A percentile compares a stretch with the other conserved stretches of the same genome.
phyloP scores from a whole-genome alignment of 2,329 filamentous ascomycete genomes.

The Fusarium subglutinans region DNA sequence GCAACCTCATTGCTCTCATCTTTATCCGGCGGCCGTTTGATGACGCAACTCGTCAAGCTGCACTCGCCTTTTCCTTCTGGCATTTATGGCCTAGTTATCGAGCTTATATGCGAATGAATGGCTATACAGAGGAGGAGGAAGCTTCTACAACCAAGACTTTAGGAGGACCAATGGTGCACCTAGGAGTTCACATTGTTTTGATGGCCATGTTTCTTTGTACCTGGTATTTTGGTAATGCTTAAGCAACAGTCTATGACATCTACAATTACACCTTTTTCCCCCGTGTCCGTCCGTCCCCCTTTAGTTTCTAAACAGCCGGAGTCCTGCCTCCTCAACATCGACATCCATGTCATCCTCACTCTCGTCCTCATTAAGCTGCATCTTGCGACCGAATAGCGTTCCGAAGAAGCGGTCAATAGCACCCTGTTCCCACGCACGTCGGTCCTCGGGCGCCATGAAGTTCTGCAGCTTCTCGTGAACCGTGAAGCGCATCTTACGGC shows the following conservation, averaged over 20 bases:
- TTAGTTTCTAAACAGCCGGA: conserved; percentile 62
- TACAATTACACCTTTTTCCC: conserved; percentile 23
- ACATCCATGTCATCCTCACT: conserved; percentile 61
- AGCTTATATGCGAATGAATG: conserved; percentile 48
- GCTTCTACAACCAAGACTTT: conserved; percentile 43
- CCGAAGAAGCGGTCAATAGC: conserved; percentile 83
- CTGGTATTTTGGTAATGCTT: conserved; percentile 25
- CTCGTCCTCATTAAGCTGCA: conserved; percentile 69
- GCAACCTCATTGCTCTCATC: conserved; percentile 54
- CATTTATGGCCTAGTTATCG: conserved; percentile 59
- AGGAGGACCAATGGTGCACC: conserved; percentile 58
- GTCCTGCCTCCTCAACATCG: conserved; percentile 62
- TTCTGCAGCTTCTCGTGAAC: conserved; percentile 98
- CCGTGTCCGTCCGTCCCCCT: background rate
- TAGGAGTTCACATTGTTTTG: conserved; percentile 53
- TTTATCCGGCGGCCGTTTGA: conserved; percentile 48
- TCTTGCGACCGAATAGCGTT: conserved; percentile 76
- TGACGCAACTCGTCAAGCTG: conserved; percentile 46
- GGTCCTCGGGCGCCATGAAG: conserved; percentile 94
- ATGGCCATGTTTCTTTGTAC: conserved; percentile 48
- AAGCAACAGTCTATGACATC: conserved; percentile 15
- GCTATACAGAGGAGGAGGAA: conserved; percentile 34
- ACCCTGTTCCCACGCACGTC: conserved; percentile 79
- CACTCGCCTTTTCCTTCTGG: conserved; percentile 56
- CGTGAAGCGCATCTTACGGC: conserved; percentile 90